Percentiles rank a stretch among this genome's conserved stretches.
Evolutionary conservation across 1,284 basidiomycete species (phyloP).

Genomic region (Cerrena zonata): DNA sequence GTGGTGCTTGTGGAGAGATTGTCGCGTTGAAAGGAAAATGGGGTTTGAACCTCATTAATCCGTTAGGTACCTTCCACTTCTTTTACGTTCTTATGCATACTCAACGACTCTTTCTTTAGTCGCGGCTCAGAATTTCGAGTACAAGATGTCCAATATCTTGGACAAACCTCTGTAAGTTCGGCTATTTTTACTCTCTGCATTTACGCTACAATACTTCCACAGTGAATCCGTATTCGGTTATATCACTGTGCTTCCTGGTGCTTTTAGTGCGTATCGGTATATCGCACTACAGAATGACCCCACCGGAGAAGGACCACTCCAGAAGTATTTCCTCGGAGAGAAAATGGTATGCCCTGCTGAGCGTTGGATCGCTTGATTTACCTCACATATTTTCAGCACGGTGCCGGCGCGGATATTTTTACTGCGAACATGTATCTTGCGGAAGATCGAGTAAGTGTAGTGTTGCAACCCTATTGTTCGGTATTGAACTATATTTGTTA

Average conservation of each 20-base stretch:
- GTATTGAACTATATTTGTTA: slow-evolving; percentile 20
- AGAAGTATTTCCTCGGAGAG: slow-evolving; percentile 93
- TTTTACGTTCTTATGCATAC: neutral
- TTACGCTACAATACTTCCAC: too few species aligned
- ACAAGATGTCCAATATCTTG: slow-evolving; percentile 92
- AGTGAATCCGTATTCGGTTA: slow-evolving; percentile 82
- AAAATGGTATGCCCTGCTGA: slow-evolving; percentile 55
- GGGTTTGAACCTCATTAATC: slow-evolving; percentile 74
- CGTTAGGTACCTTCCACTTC: slow-evolving; percentile 51
- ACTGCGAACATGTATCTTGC: slow-evolving; percentile 95
- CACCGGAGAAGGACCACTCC: slow-evolving; percentile 79
- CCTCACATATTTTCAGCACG: slow-evolving; percentile 44
- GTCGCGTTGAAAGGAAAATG: slow-evolving; percentile 86
- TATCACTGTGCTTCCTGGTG: slow-evolving; percentile 88
- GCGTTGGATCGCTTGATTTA: neutral
- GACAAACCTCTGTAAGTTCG: slow-evolving; percentile 72
- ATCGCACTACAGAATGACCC: slow-evolving; percentile 86
- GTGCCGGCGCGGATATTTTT: slow-evolving; percentile 82
- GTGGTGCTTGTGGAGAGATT: slow-evolving; percentile 95
- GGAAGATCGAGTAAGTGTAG: slow-evolving; percentile 68
- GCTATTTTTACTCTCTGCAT: neutral
- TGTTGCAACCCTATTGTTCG: neutral
- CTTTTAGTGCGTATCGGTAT: slow-evolving; percentile 89
- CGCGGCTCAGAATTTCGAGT: slow-evolving; percentile 92
- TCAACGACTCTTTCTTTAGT: slow-evolving; percentile 32